Percentiles rank a stretch among this genome's conserved stretches.
Evolutionary conservation across 1,139 yeast genomes (phyloP).

Genomic region (Arxiozyma slooffiae): DNA sequence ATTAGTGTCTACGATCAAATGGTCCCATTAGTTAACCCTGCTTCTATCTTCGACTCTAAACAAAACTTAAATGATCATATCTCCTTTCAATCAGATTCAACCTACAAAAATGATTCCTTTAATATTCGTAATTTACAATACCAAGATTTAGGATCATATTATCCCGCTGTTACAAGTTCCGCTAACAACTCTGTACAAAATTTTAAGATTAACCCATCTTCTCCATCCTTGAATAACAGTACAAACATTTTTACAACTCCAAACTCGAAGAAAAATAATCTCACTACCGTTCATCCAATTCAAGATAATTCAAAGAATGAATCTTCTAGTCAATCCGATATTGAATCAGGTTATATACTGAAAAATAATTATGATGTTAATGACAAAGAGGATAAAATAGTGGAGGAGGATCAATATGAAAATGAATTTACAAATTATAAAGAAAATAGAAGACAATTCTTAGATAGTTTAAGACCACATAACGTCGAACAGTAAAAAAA

Average conservation of each 20-base stretch:
- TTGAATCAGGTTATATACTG: constrained; percentile 11
- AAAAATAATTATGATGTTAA: constrained; percentile 31
- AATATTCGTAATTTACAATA: constrained; percentile 16
- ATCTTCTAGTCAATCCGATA: constrained; percentile 6
- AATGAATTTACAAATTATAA: constrained; percentile 35
- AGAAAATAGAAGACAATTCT: constrained; percentile 33
- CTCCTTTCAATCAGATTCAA: constrained; percentile 4
- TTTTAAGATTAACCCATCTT: constrained; percentile 9
- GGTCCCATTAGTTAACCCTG: constrained; percentile 22
- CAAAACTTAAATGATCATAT: not conserved
- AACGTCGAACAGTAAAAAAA: not conserved
- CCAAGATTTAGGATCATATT: constrained; percentile 29
- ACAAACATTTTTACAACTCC: constrained; percentile 3
- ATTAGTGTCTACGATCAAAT: constrained; percentile 24
- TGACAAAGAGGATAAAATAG: constrained; percentile 28
- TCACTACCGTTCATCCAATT: constrained; percentile 4
- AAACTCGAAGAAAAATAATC: constrained; percentile 1
- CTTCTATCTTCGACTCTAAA: constrained; percentile 4
- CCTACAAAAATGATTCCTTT: not conserved
- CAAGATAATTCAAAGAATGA: not conserved
- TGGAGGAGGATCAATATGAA: constrained; percentile 36
- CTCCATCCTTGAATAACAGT: constrained; percentile 17
- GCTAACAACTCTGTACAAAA: constrained; percentile 19
- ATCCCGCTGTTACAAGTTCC: constrained; percentile 29
- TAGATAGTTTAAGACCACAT: constrained; percentile 32